Evolutionary conservation across 768 basidiomycete species (phyloP), one percentile per base, ranked within the genome.

Genomic region (Coprinellus micaceus): DNA sequence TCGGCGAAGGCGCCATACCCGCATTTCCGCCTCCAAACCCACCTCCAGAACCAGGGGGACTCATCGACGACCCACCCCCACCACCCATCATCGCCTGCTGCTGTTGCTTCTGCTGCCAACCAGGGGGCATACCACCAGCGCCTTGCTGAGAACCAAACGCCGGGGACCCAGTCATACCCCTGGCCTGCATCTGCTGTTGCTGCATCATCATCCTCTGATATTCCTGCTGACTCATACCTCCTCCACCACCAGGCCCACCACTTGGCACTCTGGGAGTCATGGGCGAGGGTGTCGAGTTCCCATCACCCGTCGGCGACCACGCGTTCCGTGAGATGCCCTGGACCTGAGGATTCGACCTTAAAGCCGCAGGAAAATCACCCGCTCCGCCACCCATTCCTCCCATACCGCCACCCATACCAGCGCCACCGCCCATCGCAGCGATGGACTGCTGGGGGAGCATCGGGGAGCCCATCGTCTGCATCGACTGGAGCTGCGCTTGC

Each of bases 291-390:
- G 74, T 55, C 21, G 55, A 47, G 7, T 13, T n/a, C 4, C 47
- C 72, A 33, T 77, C 74, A 58, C 90, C 88, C 17, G 86, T 83
- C n/a, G 89, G 89, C 40, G 89, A 89, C 54, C 88, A 78, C 49
- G 82, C 81, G 61, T 84, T 89, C 62, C 89, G 76, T 21, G 88
- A 86, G 52, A 91, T 91, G 12, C 88, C 88, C 0, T 86, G 87
- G 52, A 89, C 68, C 40, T 77, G 61, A 26, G 63, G 71, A 64
- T 82, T 85, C 40, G 84, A 85, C 19, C 83, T 76, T 28, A 85
- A 69, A 4, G 76, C 52, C 6, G 60, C 74, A 12, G 82, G 77
- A 56, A 81, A 80, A 53, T 75, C 61, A 17, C 60, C 57, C 17
- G 33, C 50, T 28, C 37, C 51, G n/a, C 58, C 59, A 15, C 53